Percentiles rank a stretch among this genome's conserved stretches.
Evolutionary conservation across 2,329 filamentous ascomycete genomes (phyloP).

Genomic region (Colletotrichum caudatum): DNA sequence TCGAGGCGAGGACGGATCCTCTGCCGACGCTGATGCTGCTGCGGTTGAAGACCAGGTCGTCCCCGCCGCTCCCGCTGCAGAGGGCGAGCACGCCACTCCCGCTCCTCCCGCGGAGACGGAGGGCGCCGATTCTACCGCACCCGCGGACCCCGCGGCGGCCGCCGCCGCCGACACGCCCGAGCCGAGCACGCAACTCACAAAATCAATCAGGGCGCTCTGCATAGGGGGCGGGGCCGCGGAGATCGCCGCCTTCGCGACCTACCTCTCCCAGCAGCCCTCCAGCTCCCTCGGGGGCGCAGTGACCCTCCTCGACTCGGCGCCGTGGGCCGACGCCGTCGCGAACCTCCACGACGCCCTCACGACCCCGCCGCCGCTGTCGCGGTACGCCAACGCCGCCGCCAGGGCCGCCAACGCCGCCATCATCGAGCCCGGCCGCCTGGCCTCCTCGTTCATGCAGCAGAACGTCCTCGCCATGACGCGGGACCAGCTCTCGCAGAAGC

Average conservation of each 20-base stretch:
- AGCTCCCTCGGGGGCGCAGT: conserved; percentile 55
- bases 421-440: conserved; percentile 54
- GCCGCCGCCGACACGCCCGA: not conserved
- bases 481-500: conserved; percentile 49
- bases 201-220: conserved; percentile 56
- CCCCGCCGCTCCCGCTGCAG: not conserved
- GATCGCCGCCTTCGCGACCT: conserved; percentile 66
- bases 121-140: not conserved
- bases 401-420: conserved; percentile 60
- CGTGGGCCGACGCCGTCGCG: conserved; percentile 75
- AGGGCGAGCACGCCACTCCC: not conserved
- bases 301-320: conserved; percentile 82
- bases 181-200: conserved; percentile 18
- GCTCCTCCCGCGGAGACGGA: not conserved
- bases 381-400: conserved; percentile 63
- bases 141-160: not conserved
- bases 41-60: conserved; percentile 1
- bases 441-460: conserved; percentile 57
- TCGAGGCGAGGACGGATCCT: not conserved
- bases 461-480: conserved; percentile 61
- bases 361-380: conserved; percentile 61
- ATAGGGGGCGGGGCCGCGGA: conserved; percentile 72
- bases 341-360: conserved; percentile 70
- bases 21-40: not conserved
- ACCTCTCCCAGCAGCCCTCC: conserved; percentile 49